These are phyloP conservation scores for Dryadomyces quercus-mongolicae DNA, from an alignment of 2,329 filamentous ascomycete species.

Conservation along the genomic window DNA sequence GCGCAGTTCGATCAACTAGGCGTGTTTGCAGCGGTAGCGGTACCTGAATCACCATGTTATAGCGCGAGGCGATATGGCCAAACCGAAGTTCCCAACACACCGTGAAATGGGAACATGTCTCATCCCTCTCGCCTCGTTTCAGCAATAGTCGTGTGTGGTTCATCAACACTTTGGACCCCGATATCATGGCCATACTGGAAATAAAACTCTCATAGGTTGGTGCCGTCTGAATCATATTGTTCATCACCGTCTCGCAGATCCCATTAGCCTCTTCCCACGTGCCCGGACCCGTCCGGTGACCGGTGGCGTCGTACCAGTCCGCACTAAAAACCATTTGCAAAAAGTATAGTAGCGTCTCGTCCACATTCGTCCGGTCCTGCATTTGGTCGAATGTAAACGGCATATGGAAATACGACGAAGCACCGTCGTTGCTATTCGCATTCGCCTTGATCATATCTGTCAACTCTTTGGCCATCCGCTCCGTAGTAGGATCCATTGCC, in stretches of 20 bases:
- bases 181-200: constrained; percentile 45
- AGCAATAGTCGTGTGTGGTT: constrained; percentile 26
- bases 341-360: constrained; percentile 43
- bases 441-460: background rate
- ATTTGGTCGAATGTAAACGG: background rate
- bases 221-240: constrained; percentile 35
- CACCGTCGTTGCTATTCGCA: background rate
- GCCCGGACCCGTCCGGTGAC: constrained; percentile 28
- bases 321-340: constrained; percentile 35
- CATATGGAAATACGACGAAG: background rate
- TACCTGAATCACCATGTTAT: constrained; percentile 38
- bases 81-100: constrained; percentile 44
- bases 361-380: constrained; percentile 40
- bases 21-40: constrained; percentile 28
- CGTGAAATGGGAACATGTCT: constrained; percentile 32
- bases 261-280: constrained; percentile 40
- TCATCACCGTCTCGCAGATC: constrained; percentile 40
- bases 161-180: constrained; percentile 40
- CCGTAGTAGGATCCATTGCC: too few species aligned
- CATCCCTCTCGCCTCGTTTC: constrained; percentile 28
- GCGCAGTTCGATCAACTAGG: background rate
- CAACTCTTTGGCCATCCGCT: background rate
- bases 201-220: constrained; percentile 42
- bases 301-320: constrained; percentile 37
- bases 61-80: constrained; percentile 38